Evolutionary conservation across 768 basidiomycete species (phyloP), one percentile per base, ranked within the genome.

Genomic region (Panus rudis): DNA sequence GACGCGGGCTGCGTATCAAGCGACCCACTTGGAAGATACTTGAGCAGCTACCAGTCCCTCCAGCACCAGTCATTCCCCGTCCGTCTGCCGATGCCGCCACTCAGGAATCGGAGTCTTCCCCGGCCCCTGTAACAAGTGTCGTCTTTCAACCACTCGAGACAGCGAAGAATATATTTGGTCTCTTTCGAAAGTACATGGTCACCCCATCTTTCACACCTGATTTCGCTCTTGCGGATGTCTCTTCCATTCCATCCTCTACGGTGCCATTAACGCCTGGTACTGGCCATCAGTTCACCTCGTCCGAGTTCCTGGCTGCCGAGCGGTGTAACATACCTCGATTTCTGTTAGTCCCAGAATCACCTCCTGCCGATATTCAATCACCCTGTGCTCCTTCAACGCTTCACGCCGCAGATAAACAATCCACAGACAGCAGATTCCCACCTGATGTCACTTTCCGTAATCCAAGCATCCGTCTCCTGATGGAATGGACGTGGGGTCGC

Each of bases 21-120:
- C 38, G 38, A 17, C 6, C 6, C 13, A 39, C 38, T 11, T 39
- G 38, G 38, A 39, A 39, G 20, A 7, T 39, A 8, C 38, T 7
- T 23, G 38, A 39, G 8, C 38, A 39, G 21, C 11, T 23, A n/a
- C 38, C 38, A 39, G 30, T 11, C 30, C 38, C 38, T 10, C 38
- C 38, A 22, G 38, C 38, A 22, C 38, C 38, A n/a, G n/a, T n/a
- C n/a, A n/a, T n/a, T n/a, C n/a, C n/a, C n/a, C n/a, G n/a, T n/a
- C n/a, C n/a, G n/a, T n/a, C n/a, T n/a, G n/a, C n/a, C n/a, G n/a
- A n/a, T n/a, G n/a, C n/a, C n/a, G n/a, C n/a, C n/a, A n/a, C n/a
- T n/a, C n/a, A n/a, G n/a, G n/a, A n/a, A n/a, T n/a, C n/a, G n/a
- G n/a, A n/a, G n/a, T n/a, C n/a, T n/a, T n/a, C n/a, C n/a, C n/a